Conservation (phyloP, 2,329 filamentous ascomycete genomes). For the Thelonectria blattea region DNA sequence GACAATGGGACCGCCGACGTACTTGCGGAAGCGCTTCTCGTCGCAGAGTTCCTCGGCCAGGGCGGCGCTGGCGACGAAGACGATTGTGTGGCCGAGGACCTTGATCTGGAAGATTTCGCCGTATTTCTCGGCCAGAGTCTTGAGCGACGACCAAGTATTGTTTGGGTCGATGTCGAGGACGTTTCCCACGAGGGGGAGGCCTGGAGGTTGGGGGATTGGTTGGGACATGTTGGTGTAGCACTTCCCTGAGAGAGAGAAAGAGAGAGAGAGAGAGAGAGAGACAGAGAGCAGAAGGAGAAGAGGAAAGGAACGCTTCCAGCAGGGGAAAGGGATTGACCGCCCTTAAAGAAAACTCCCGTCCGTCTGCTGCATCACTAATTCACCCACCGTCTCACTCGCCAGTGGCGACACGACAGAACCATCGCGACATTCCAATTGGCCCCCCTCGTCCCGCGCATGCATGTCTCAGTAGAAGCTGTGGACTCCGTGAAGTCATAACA, state of each 20-base stretch:
- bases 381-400: constrained; percentile 11
- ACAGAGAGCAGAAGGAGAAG: too few relatives aligned
- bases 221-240: constrained; percentile 37
- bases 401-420: constrained; percentile 14
- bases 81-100: constrained; percentile 41
- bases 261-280: too few relatives aligned
- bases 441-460: constrained; percentile 5
- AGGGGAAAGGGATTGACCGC: constrained; percentile 12
- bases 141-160: constrained; percentile 47
- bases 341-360: constrained; percentile 3
- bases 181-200: constrained; percentile 47
- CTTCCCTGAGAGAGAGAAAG: neutral
- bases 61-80: constrained; percentile 56
- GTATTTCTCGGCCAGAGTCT: constrained; percentile 44
- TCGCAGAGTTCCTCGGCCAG: constrained; percentile 59
- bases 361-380: constrained; percentile 9
- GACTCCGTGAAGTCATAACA: constrained; percentile 13
- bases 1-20: constrained; percentile 57
- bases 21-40: constrained; percentile 60
- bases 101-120: constrained; percentile 49
- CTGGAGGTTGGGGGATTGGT: constrained; percentile 45
- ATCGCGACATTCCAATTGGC: constrained; percentile 4
- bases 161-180: constrained; percentile 43
- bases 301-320: neutral
- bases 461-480: constrained; percentile 16